A percentile compares a stretch with the other conserved stretches of the same genome.
Conservation (phyloP, 2,329 filamentous ascomycete genomes). For the Hortaea werneckii region DNA sequence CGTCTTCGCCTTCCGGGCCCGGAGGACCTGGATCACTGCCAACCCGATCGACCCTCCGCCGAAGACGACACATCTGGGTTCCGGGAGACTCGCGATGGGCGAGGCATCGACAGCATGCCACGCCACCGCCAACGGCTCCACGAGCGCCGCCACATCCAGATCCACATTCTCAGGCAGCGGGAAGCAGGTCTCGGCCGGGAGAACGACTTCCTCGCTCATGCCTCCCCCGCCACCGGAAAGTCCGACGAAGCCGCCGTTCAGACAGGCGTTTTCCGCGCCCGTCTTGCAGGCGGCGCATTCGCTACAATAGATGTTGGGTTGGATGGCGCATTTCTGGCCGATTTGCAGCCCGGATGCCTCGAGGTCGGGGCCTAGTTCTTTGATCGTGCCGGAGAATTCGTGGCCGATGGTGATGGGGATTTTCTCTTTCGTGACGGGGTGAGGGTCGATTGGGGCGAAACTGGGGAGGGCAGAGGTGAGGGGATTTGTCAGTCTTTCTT, state of each 20-base stretch:
- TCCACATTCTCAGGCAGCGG: slow-evolving; percentile 43
- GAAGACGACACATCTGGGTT: slow-evolving; percentile 44
- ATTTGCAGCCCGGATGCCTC: slow-evolving; percentile 32
- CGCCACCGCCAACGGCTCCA: slow-evolving; percentile 54
- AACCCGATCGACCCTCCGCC: slow-evolving; percentile 51
- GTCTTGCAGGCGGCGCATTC: slow-evolving; percentile 46
- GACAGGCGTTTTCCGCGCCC: slow-evolving; percentile 49
- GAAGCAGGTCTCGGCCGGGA: slow-evolving; percentile 39
- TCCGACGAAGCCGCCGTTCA: slow-evolving; percentile 40
- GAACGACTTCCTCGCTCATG: slow-evolving; percentile 44
- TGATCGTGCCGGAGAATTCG: slow-evolving; percentile 52
- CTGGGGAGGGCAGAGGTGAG: slow-evolving; percentile 19
- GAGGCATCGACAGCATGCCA: slow-evolving; percentile 52
- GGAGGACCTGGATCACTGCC: slow-evolving; percentile 42
- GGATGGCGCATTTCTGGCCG: slow-evolving; percentile 49
- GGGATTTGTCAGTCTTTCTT: no score
- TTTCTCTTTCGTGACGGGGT: slow-evolving; percentile 47
- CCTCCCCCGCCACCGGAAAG: slow-evolving; percentile 43
- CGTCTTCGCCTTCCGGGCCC: slow-evolving; percentile 41
- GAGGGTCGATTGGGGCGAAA: slow-evolving; percentile 42
- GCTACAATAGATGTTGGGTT: slow-evolving; percentile 50
- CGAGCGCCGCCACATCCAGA: slow-evolving; percentile 47
- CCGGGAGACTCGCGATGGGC: slow-evolving; percentile 30
- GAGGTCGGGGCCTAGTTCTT: slow-evolving; percentile 42
- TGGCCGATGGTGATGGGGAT: slow-evolving; percentile 54